Evolutionary conservation across 257 asterid species (phyloP).

Genomic region (Primulina huaijiensis): DNA sequence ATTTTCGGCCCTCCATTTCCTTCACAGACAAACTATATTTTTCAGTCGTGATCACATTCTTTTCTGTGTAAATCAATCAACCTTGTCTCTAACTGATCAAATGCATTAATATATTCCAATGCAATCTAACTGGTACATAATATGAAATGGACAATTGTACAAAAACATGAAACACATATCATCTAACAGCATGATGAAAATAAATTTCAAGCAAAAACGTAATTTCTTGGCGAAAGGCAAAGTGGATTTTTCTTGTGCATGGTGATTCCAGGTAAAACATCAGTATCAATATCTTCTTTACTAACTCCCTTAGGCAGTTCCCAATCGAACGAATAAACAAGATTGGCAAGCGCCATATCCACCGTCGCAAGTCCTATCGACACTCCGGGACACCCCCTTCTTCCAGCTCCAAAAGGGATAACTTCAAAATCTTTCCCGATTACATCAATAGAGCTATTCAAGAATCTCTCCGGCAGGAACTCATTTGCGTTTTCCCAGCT

Average conservation of each 20-base stretch:
- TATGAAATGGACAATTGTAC: no score
- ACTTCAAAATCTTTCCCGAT: conserved; percentile 14
- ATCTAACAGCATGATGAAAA: no score
- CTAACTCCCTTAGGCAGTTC: conserved; percentile 19
- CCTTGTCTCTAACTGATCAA: no score
- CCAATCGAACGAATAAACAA: conserved; percentile 19
- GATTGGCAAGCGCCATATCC: conserved; percentile 24
- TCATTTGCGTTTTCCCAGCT: conserved; percentile 21
- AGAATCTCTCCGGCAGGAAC: conserved; percentile 26
- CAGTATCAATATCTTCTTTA: conserved; percentile 14
- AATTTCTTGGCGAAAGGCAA: conserved; percentile 8
- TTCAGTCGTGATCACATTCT: no score
- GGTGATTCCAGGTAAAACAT: conserved; percentile 19
- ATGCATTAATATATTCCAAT: no score
- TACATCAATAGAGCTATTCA: conserved; percentile 5
- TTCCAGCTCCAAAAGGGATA: conserved; percentile 26
- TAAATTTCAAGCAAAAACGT: neutral
- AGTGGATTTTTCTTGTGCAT: conserved; percentile 23
- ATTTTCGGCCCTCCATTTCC: no score
- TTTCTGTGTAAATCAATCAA: no score
- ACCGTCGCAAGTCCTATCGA: conserved; percentile 15
- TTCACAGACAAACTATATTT: no score
- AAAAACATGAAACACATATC: no score
- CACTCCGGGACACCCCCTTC: conserved; percentile 25
- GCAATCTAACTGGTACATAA: no score